Percentiles rank a stretch among this genome's conserved stretches.
Evolutionary conservation across 257 asterid genomes (phyloP).

Genomic region (Primulina tabacum): DNA sequence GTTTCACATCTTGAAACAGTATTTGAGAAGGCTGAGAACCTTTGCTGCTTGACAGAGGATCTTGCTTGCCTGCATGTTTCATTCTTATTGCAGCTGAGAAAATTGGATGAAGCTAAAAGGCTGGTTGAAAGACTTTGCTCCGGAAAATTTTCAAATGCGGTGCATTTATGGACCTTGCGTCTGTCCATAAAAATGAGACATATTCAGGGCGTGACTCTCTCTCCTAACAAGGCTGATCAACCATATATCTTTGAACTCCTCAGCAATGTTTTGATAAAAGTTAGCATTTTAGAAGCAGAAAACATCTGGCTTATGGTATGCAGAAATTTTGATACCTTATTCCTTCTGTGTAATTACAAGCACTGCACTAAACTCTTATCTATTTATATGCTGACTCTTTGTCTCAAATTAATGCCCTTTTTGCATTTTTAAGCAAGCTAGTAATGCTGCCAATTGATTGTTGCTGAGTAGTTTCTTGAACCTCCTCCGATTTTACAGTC

Average conservation of each 20-base stretch:
- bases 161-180: constrained; percentile 57
- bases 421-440: constrained; percentile 3
- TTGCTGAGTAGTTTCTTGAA: neutral
- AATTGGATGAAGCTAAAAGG: constrained; percentile 52
- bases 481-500: neutral
- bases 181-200: constrained; percentile 59
- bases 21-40: constrained; percentile 68
- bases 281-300: constrained; percentile 60
- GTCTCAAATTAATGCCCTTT: constrained; percentile 7
- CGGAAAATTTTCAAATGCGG: constrained; percentile 52
- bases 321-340: constrained; percentile 19
- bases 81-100: constrained; percentile 60
- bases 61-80: constrained; percentile 75
- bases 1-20: constrained; percentile 53
- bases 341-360: neutral
- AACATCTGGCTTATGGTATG: constrained; percentile 86
- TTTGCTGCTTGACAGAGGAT: constrained; percentile 60
- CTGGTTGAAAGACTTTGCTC: constrained; percentile 57
- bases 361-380: neutral
- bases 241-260: constrained; percentile 48
- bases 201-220: constrained; percentile 30
- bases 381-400: constrained; percentile 1
- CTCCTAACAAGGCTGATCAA: constrained; percentile 46
- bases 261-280: constrained; percentile 48
- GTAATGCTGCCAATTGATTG: constrained; percentile 9